These are phyloP conservation scores for Capsella bursapastoris DNA, from an alignment of 345 rosid genomes.

Conservation along the genomic window DNA sequence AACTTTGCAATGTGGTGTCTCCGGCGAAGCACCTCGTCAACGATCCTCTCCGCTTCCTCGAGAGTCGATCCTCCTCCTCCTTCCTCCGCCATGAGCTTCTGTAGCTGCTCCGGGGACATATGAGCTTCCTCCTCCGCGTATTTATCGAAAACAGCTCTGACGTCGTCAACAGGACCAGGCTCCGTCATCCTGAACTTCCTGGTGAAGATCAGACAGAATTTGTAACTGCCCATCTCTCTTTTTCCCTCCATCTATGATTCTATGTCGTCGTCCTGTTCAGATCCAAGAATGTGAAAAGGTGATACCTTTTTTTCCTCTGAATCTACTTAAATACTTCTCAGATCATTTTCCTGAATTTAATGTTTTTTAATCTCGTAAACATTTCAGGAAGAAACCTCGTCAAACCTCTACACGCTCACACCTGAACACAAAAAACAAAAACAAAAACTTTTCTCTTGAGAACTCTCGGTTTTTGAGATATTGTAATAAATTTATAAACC, in stretches of 20 bases:
- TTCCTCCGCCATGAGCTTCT: conserved; percentile 54
- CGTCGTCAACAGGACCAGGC: conserved; percentile 71
- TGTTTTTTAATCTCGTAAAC: background rate
- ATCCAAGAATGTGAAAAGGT: conserved; percentile 43
- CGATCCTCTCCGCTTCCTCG: conserved; percentile 64
- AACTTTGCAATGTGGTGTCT: conserved; percentile 70
- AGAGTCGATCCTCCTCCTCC: conserved; percentile 41
- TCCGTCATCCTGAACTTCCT: conserved; percentile 70
- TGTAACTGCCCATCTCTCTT: conserved; percentile 64
- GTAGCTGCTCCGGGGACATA: conserved; percentile 76
- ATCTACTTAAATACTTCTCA: conserved; percentile 23
- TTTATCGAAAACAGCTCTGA: conserved; percentile 56
- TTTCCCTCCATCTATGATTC: background rate
- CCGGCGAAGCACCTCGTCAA: conserved; percentile 57
- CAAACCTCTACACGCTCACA: conserved; percentile 31
- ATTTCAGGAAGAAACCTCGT: conserved; percentile 1
- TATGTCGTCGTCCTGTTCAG: conserved; percentile 25
- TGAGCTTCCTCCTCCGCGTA: conserved; percentile 60
- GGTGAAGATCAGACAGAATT: conserved; percentile 70
- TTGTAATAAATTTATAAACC: conserved; percentile 12
- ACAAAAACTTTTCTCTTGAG: background rate
- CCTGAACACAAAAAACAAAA: conserved; percentile 32
- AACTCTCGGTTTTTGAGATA: background rate
- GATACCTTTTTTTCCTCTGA: background rate
- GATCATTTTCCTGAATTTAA: conserved; percentile 2